phyloP scores from a whole-genome alignment of 371 early-diverging fungal genomes.

The Cladochytrium tenue region DNA sequence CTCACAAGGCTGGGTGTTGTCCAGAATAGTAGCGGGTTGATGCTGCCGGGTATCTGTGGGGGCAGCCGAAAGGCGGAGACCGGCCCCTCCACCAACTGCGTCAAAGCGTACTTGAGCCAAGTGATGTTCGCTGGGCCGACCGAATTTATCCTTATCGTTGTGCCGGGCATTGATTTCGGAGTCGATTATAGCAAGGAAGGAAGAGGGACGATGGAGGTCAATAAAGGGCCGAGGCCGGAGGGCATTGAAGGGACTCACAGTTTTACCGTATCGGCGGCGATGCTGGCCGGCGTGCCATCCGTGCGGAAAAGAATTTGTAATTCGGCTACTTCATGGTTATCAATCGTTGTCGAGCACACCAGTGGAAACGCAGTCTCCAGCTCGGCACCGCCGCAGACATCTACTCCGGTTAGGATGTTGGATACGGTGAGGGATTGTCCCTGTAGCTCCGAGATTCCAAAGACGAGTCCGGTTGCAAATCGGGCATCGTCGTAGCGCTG shows the following conservation, averaged over 20 bases:
- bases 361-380: constrained; percentile 10
- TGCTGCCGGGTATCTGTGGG: constrained; percentile 23
- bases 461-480: constrained; percentile 5
- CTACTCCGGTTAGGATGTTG: constrained; percentile 1
- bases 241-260: no score
- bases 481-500: not conserved
- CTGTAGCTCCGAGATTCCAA: no score
- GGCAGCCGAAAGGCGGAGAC: constrained; percentile 8
- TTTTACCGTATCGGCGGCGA: constrained; percentile 16
- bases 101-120: constrained; percentile 14
- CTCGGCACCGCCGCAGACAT: constrained; percentile 6
- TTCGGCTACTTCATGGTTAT: constrained; percentile 8
- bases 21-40: constrained; percentile 32
- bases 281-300: constrained; percentile 36
- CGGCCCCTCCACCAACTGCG: constrained; percentile 4
- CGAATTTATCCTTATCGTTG: no score
- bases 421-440: not conserved
- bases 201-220: no score
- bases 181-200: no score
- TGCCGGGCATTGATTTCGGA: no score
- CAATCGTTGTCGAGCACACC: constrained; percentile 19
- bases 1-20: constrained; percentile 21
- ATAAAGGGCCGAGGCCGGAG: no score
- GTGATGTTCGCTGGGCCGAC: not conserved
- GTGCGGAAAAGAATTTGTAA: constrained; percentile 23